These are phyloP conservation scores for Solanum piurae DNA, from an alignment of 257 asterid species.

Conservation along the genomic window DNA sequence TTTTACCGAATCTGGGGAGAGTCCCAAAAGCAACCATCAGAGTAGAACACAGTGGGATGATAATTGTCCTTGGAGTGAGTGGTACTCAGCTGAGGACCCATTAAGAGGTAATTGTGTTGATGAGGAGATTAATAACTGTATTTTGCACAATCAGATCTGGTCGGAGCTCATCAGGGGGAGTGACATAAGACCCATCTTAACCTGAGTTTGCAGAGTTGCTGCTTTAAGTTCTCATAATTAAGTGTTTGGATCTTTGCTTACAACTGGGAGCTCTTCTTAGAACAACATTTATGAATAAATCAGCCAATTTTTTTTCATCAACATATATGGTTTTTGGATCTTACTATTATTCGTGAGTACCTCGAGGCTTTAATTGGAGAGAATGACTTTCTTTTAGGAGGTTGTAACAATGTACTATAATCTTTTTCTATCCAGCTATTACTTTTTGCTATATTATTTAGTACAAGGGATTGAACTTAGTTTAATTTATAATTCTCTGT, in stretches of 20 bases:
- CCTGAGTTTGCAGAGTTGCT: background rate
- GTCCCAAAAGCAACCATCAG: conserved; percentile 31
- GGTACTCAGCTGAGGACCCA: conserved; percentile 93
- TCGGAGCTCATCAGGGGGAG: background rate
- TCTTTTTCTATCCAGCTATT: background rate
- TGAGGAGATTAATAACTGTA: background rate
- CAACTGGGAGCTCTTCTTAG: background rate
- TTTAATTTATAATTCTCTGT: background rate
- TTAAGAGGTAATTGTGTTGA: conserved; percentile 46
- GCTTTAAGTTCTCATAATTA: background rate
- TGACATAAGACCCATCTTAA: background rate
- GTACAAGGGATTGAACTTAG: background rate
- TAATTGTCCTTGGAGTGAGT: conserved; percentile 90
- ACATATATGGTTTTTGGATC: background rate
- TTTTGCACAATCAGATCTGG: background rate
- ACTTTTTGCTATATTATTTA: background rate
- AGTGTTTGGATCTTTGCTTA: background rate
- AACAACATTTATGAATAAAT: background rate
- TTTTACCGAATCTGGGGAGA: conserved; percentile 33
- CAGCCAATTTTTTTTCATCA: background rate
- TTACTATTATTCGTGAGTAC: background rate
- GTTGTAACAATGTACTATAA: background rate
- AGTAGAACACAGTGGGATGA: conserved; percentile 75
- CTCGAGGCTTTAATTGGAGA: background rate
- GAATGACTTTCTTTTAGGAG: background rate